Percentiles rank a stretch among this genome's conserved stretches.
phyloP scores from a whole-genome alignment of 106 monocot species.

The Allium cepa region DNA sequence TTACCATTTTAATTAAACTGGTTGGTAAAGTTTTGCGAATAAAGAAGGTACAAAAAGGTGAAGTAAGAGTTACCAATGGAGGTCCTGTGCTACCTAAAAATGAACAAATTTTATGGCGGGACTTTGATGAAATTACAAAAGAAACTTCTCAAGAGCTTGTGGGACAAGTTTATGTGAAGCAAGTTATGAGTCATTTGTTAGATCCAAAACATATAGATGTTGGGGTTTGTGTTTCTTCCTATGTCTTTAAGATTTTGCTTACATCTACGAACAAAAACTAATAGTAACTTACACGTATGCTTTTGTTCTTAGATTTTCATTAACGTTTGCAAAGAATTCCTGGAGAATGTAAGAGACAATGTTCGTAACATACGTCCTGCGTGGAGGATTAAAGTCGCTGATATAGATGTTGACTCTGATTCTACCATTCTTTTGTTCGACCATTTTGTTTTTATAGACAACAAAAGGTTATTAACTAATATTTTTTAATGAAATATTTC shows the following conservation, averaged over 20 bases:
- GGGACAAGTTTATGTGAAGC: slow-evolving; percentile 23
- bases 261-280: neutral
- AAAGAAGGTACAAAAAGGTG: slow-evolving; percentile 42
- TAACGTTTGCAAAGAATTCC: slow-evolving; percentile 46
- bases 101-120: slow-evolving; percentile 49
- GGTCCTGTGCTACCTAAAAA: slow-evolving; percentile 29
- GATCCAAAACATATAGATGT: slow-evolving; percentile 48
- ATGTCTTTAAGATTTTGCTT: neutral
- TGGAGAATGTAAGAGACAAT: slow-evolving; percentile 46
- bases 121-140: slow-evolving; percentile 36
- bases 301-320: slow-evolving; percentile 32
- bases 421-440: too few species aligned
- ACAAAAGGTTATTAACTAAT: too few species aligned
- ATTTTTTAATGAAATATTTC: too few species aligned
- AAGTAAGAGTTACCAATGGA: neutral
- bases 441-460: slow-evolving; percentile 53
- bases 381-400: slow-evolving; percentile 62
- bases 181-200: slow-evolving; percentile 58
- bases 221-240: slow-evolving; percentile 36
- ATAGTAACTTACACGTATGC: neutral
- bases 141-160: slow-evolving; percentile 39
- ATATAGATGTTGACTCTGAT: slow-evolving; percentile 52
- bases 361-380: slow-evolving; percentile 38
- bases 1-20: slow-evolving; percentile 19
- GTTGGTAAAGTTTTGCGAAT: slow-evolving; percentile 79